A percentile compares a stretch with the other conserved stretches of the same genome.
Conservation (phyloP, 306 rosid genomes). For the Lathyrus oleraceus region DNA sequence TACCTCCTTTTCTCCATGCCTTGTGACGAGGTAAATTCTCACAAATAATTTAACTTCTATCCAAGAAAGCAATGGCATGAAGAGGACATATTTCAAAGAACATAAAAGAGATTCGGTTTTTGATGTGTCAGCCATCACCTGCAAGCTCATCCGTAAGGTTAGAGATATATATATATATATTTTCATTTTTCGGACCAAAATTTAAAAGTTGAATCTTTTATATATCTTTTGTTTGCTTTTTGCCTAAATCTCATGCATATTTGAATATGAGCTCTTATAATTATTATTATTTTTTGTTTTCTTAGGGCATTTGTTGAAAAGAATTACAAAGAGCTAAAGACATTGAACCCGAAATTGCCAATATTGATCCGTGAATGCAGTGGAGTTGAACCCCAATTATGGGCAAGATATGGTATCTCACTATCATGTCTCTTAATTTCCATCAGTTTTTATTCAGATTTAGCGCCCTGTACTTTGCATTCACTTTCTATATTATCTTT, state of each 20-base stretch:
- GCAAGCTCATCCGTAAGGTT: constrained; percentile 87
- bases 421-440: constrained; percentile 34
- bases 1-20: not conserved
- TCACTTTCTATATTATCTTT: constrained; percentile 2
- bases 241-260: not conserved
- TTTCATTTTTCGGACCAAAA: not conserved
- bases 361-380: constrained; percentile 91
- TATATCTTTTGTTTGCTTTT: not conserved
- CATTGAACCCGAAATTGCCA: constrained; percentile 82
- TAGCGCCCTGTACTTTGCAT: constrained; percentile 5
- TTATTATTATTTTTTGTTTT: constrained; percentile 14
- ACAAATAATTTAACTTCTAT: constrained; percentile 25
- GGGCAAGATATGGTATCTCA: constrained; percentile 92
- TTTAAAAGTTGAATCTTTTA: not conserved
- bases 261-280: constrained; percentile 8
- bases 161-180: constrained; percentile 15
- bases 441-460: constrained; percentile 12
- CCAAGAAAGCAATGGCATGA: constrained; percentile 73
- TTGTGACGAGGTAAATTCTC: constrained; percentile 28
- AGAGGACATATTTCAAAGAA: constrained; percentile 70
- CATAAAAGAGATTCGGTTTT: constrained; percentile 85
- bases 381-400: constrained; percentile 81
- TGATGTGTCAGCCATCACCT: constrained; percentile 90
- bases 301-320: constrained; percentile 82
- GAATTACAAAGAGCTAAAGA: constrained; percentile 81